Base-by-base conservation (phyloP, 1,139 yeast genomes). In the Saccharomyces pastorianus region DNA sequence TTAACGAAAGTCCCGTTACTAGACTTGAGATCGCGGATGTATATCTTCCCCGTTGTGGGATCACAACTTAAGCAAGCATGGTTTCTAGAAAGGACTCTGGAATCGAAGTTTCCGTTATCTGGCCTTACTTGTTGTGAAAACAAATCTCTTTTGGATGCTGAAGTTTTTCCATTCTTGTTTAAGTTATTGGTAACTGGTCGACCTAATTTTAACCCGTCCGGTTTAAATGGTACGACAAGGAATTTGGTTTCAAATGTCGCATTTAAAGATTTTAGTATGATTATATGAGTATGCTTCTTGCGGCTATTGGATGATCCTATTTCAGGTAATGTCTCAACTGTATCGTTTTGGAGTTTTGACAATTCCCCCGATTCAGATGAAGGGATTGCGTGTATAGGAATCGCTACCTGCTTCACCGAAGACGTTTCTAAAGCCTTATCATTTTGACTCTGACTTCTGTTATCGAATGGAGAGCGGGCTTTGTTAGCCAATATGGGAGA, bases 1-100 rank as follows among this genome's bases (percentile, higher is more conserved):
- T 93, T 93, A 51, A 93, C 81, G 68, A 87, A 95, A 0, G 99
- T 93, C 9, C 99, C 99, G 71, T 93, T 93, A 23, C 96, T 88
- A 7, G 96, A 86, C 52, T 90, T 89, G 62, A 90, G 78, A 71
- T 93, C 99, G 62, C 85, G 82, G 46, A 93, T 79, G 79, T 80
- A 88, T 38, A 93, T 78, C 56, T 79, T 79, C 11, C 95, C 91
- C 6, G 76, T 75, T 28, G 73, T 73, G n/a, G 82, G 74, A 62
- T 86, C 91, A 46, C 90, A 83, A 75, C 82, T 88, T 58, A 93
- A 74, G 62, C 88, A 93, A 0, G 99, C 99, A 71, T 93, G 99
- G 64, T 88, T 93, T 60, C 99, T 76, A 48, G 96, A 85, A 52
- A 93, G 77, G 13, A 95, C 99, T 42, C 99, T 76, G 6, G 97